Evolutionary conservation across 1,139 yeast genomes (phyloP), one percentile per base, ranked within the genome.

Genomic region (Geotrichum reessii): DNA sequence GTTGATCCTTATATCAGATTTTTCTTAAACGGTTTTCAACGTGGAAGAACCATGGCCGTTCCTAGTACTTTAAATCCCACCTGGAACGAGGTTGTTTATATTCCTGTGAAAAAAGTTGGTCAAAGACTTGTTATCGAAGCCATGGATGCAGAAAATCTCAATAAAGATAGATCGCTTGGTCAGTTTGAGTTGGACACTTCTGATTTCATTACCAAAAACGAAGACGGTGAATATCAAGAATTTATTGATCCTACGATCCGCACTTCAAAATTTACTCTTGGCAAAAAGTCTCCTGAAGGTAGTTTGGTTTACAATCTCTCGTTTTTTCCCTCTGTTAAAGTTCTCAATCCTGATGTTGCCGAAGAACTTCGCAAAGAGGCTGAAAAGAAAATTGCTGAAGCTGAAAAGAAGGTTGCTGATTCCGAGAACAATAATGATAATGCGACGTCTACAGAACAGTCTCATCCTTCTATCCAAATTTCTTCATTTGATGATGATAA

Each of bases 1-100:
- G 84, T 91, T 70, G 98, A 93, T 73, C 99, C 99, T 49, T 93
- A 93, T 70, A 83, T 85, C n/a, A 83, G 96, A 69, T 77, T 92
- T n/a, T 74, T 90, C 69, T 81, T 90, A 51, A 91, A 90, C 69
- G 93, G 92, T 57, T 78, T 83, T 67, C 84, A 83, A 65, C 83
- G 84, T 70, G 88, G 85, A 42, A 82, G 98, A 72, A 93, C 98
- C 1, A 78, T 81, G 56, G 82, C 87, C 14, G 72, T 78, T 59
- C 85, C 83, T 22, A 81, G 86, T 22, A 83, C 89, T 1, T 77
- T 85, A 67, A 78, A 86, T 63, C 98, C 99, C 14, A 83, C 83
- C 9, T 93, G 92, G 88, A 84, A 91, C 69, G 93, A 91, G 71
- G 79, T 87, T 2, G 78, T 89, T 58, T 93, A 90, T 72, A 82